Base-by-base conservation (phyloP, 192 early-diverging fungal species). In the Coemansia sp. region DNA sequence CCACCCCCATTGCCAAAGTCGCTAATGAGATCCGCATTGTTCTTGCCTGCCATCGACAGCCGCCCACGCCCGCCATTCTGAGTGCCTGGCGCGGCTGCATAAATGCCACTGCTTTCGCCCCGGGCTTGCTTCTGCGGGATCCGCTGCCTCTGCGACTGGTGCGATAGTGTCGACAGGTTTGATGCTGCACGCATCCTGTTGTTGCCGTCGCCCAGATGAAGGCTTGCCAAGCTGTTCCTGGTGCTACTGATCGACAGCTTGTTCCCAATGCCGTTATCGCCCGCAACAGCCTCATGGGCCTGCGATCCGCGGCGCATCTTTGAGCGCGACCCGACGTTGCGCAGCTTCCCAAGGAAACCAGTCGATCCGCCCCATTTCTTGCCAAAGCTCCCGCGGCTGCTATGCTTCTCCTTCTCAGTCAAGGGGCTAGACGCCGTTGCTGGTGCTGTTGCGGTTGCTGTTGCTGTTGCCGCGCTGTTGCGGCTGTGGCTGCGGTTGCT, bases 291-390 rank as follows among this genome's bases (percentile, higher is more conserved):
- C 20, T 76, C 75, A 15, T 65, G 68, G 11, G 51, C 60, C 1
- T 60, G 45, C 20, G 75, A 77, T 16, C 65, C 62, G 14, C 69
- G 69, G 16, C 75, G 70, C 41, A 77, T 62, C 63, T 64, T 68
- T 24, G 75, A 69, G 49, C 71, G 63, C n/a, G 75, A 77, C 10
- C 75, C 75, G 20, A 72, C 75, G 26, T 77, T 77, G 70, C 75
- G 75, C 57, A 77, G 62, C n/a, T 69, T 70, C 4, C 75, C 75
- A 26, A 77, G 66, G 62, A 77, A 72, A 8, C 75, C 75, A 4
- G 75, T 57, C 10, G 75, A 53, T 18, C 64, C 53, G 8, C 65
- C 63, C 66, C 69, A 72, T 23, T 62, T 68, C 43, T 64, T 67
- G 34, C 75, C 75, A 23, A 72, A 35, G 64, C 74, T 71, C 45